Evolutionary conservation across 306 rosid species (phyloP), one percentile per base, ranked within the genome.

Genomic region (Psophocarpus tetragonolobus): DNA sequence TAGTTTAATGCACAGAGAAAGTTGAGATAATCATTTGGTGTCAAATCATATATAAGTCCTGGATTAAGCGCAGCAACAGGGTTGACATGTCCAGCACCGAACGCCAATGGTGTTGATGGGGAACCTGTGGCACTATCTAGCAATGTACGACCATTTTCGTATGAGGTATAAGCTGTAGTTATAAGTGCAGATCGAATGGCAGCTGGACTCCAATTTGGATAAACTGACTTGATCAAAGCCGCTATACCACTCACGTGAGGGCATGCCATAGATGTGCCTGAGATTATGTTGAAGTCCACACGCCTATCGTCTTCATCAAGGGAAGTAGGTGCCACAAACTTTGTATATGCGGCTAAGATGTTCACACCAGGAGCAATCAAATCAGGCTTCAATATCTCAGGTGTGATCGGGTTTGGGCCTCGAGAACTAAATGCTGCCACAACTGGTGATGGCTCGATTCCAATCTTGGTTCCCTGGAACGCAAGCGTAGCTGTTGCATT

Each of bases 241-340:
- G 92, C 96, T 36, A 93, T 63, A 1, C 96, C 98, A 6, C 97
- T 93, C 24, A 85, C 90, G 73, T 91, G 98, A 5, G 98, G 98
- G 44, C 98, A 93, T n/a, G 97, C 83, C 98, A 93, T 93, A 14
- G 98, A 93, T 62, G 98, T 93, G 3, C 98, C 98, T 0, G 96
- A 90, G 18, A 90, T 67, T 26, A 93, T 88, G 87, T 93, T 91
- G 90, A 91, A 93, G 1, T 83, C 87, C 74, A 90, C 98, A 27
- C 92, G 97, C 80, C 97, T 80, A 4, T n/a, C 3, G 73, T 93
- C 98, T 0, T 35, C 8, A 0, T 74, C 29, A 6, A 86, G 21
- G 0, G 81, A 82, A 0, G 87, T 83, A 1, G 93, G 98, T 15
- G 88, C 81, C 9, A 69, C 66, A 0, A 39, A 15, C 15, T 73